A percentile compares a stretch with the other conserved stretches of the same genome.
Evolutionary conservation across 352 stramenopile species (phyloP).

Genomic region (Globisporangium cederbergense): DNA sequence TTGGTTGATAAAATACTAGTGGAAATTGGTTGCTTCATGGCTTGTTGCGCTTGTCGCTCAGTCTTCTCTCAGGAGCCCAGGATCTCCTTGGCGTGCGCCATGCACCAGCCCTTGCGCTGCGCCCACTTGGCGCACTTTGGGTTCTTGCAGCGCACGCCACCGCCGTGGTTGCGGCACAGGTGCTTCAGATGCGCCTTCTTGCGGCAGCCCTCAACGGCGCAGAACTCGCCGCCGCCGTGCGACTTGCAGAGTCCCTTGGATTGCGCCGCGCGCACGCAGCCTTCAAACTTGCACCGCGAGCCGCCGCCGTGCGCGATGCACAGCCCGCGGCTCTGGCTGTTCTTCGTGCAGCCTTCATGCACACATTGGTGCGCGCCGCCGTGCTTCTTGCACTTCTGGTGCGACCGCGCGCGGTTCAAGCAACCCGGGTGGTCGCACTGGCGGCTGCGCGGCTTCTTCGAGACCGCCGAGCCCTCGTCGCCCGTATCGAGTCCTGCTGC

Average conservation of each 20-base stretch:
- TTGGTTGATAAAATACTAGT: slow-evolving; percentile 15
- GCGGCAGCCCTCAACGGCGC: slow-evolving; percentile 71
- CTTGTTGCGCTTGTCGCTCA: background rate
- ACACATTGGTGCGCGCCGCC: slow-evolving; percentile 83
- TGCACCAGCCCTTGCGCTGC: slow-evolving; percentile 87
- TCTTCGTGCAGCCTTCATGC: slow-evolving; percentile 83
- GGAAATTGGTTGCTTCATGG: slow-evolving; percentile 5
- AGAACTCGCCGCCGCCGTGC: slow-evolving; percentile 80
- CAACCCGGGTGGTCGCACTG: slow-evolving; percentile 78
- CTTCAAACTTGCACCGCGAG: slow-evolving; percentile 74
- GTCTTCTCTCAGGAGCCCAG: slow-evolving; percentile 27
- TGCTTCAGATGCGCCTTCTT: slow-evolving; percentile 89
- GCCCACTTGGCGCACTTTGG: slow-evolving; percentile 82
- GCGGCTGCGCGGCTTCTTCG: slow-evolving; percentile 35
- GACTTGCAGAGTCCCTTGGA: slow-evolving; percentile 86
- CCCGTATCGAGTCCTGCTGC: slow-evolving; percentile 15
- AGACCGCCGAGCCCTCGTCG: slow-evolving; percentile 21
- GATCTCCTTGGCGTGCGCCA: slow-evolving; percentile 84
- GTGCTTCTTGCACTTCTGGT: slow-evolving; percentile 90
- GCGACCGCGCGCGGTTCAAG: slow-evolving; percentile 70
- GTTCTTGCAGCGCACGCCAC: slow-evolving; percentile 81
- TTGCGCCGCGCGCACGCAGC: slow-evolving; percentile 77
- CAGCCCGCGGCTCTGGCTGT: slow-evolving; percentile 82
- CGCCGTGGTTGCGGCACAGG: slow-evolving; percentile 80
- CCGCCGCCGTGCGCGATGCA: slow-evolving; percentile 84